Base-by-base conservation (phyloP, 192 early-diverging fungal genomes). In the Globomyces pollinis-pini region DNA sequence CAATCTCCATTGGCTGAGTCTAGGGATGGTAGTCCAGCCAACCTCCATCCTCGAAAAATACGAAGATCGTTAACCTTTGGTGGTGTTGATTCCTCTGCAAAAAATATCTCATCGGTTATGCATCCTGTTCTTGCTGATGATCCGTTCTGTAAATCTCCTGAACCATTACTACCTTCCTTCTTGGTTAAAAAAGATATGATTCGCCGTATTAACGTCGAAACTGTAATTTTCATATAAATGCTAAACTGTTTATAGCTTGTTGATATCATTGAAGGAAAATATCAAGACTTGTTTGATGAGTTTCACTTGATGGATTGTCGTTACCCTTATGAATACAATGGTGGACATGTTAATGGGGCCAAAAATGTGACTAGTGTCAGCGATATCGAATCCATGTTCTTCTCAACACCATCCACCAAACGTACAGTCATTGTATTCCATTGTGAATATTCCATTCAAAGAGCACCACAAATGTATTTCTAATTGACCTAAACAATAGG, bases 261-360 rank as follows among this genome's bases (percentile, higher is more conserved):
- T 50, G 18, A 79, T 28, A 74, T 93, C n/a, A 69, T 93, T 3
- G 60, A 80, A 8, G 89, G 91, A 32, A 55, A 73, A 39, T 88
- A 72, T 72, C 63, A 56, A 33, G 62, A 74, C 38, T 36, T 68
- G 32, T 78, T 79, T 64, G 84, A 88, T 56, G 71, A 84, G 29
- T 69, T 73, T 59, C 72, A 85, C 16, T 66, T 93, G 38, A 75
- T 93, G 29, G 91, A 93, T 66, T 90, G 88, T 60, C 84, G 91
- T 12, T 93, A 88, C 61, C 87, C 87, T 11, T 92, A 90, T 62
- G 91, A 93, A 68, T 91, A 82, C 63, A 74, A 85, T 51, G 90
- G 89, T 35, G 91, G 91, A 12, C 91, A 92, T 52, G 90, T 93
- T 56, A 69, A 64, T 4, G 70, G 74, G 0, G 90, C 91, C 0